A percentile compares a stretch with the other conserved stretches of the same genome.
Evolutionary conservation across 2,329 filamentous ascomycete genomes (phyloP).

Genomic region (Cladobotryum protrusum): DNA sequence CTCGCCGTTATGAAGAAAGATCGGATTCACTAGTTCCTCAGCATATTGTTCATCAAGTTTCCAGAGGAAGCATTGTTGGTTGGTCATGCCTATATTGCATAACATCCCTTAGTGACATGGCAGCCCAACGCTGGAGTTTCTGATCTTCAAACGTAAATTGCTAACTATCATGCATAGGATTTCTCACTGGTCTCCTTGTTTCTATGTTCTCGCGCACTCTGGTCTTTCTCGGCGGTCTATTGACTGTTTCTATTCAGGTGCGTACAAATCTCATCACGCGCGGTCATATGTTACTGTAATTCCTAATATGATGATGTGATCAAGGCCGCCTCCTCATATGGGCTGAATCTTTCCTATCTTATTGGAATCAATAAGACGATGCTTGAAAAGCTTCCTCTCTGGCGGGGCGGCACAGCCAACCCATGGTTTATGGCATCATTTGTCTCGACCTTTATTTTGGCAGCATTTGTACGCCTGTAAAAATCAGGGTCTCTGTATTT

Average conservation of each 20-base stretch:
- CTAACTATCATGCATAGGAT: conserved; percentile 37
- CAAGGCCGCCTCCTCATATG: conserved; percentile 39
- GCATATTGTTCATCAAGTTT: conserved; percentile 42
- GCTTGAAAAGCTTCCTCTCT: conserved; percentile 31
- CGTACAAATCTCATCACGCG: conserved; percentile 15
- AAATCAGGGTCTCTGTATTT: not conserved
- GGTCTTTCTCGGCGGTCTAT: conserved; percentile 58
- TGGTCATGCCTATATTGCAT: not conserved
- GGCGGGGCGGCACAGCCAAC: conserved; percentile 48
- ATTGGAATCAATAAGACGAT: conserved; percentile 32
- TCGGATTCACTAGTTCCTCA: conserved; percentile 19
- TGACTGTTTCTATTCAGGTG: conserved; percentile 60
- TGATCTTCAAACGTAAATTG: not conserved
- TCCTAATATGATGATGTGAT: conserved; percentile 11
- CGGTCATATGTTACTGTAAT: not conserved
- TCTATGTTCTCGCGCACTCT: conserved; percentile 66
- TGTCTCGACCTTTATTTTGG: conserved; percentile 65
- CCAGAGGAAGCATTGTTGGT: conserved; percentile 49
- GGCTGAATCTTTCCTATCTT: conserved; percentile 33
- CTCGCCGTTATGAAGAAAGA: conserved; percentile 12
- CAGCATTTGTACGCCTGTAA: conserved; percentile 44
- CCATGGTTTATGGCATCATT: conserved; percentile 64
- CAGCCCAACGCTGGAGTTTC: not conserved
- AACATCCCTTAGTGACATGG: not conserved
- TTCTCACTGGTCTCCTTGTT: conserved; percentile 57